Evolutionary conservation across 1,139 yeast genomes (phyloP), one percentile per base, ranked within the genome.

Genomic region (Diutina sp.): DNA sequence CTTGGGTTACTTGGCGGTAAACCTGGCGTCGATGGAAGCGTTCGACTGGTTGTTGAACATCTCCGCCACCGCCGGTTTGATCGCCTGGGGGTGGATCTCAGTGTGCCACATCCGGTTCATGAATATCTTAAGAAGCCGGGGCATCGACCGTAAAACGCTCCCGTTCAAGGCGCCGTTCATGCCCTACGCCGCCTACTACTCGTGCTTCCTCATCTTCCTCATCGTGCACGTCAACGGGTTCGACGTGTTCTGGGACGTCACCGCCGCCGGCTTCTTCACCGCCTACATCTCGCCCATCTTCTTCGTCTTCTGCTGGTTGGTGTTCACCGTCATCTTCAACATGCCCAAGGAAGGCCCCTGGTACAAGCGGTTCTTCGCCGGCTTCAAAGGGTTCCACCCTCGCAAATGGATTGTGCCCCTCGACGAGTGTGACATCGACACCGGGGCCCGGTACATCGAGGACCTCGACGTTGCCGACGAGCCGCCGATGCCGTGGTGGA

Each of bases 1-100:
- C 44, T 72, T 82, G 60, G 90, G 90, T 1, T 85, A 82, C 68
- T 76, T 91, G 76, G 88, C 85, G 48, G 75, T 59, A 35, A 78
- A 86, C 44, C 69, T 77, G 21, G 69, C 74, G 57, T 95, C 96
- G 56, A 72, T 74, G 41, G 74, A 78, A 16, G 97, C 90, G 9
- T 91, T 90, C 73, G 72, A 78, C 63, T 91, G 96, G 91, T 79
- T 91, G 61, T 79, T 90, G 62, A 89, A 88, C 70, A 84, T 91
- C 62, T 80, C 90, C 45, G 87, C 90, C 29, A 85, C 86, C 54
- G 84, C 90, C 6, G 91, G 91, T 56, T 76, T 85, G 63, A 82
- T 85, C 61, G 79, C 88, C 8, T 86, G 93, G 93, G 79, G 84
- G 57, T 79, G 83, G 69, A 85, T 86, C 59, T 77, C 85, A 7